Evolutionary conservation across 371 early-diverging fungal genomes (phyloP).

Genomic region (Fennellomyces sp.): DNA sequence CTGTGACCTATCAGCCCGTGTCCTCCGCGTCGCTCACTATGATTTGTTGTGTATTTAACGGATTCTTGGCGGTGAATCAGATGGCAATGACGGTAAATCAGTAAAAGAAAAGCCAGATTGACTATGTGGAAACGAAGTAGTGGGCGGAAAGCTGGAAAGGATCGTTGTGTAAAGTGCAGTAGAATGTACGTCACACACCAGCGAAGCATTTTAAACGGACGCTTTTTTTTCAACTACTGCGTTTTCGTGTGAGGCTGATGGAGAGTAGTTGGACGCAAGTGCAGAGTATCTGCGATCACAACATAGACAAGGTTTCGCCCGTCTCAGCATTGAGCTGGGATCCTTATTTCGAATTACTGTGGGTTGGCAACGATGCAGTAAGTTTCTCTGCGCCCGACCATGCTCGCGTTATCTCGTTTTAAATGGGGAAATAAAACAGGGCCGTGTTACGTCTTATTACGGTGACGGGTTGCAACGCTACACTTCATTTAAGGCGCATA

Average conservation of each 20-base stretch:
- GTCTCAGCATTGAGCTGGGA: conserved; percentile 70
- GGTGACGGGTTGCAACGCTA: conserved; percentile 66
- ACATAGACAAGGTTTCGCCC: conserved; percentile 46
- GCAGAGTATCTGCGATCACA: conserved; percentile 44
- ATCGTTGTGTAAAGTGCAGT: background rate
- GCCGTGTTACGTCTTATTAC: conserved; percentile 63
- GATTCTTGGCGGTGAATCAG: no score
- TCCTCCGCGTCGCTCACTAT: no score
- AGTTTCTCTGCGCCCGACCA: conserved; percentile 14
- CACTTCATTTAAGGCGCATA: conserved; percentile 69
- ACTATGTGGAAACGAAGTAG: background rate
- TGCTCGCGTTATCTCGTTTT: conserved; percentile 14
- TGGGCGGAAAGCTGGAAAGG: no score
- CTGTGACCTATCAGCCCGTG: no score
- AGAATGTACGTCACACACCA: background rate
- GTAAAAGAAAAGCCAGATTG: no score
- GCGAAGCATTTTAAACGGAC: no score
- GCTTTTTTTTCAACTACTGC: background rate
- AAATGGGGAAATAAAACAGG: conserved; percentile 33
- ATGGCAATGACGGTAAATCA: no score
- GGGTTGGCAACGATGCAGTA: conserved; percentile 80
- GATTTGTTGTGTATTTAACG: no score
- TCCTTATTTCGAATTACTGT: conserved; percentile 78
- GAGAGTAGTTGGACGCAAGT: conserved; percentile 53
- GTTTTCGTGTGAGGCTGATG: conserved; percentile 20